phyloP scores from a whole-genome alignment of 2,329 filamentous ascomycete genomes.

The Hymenoscyphus repandus region DNA sequence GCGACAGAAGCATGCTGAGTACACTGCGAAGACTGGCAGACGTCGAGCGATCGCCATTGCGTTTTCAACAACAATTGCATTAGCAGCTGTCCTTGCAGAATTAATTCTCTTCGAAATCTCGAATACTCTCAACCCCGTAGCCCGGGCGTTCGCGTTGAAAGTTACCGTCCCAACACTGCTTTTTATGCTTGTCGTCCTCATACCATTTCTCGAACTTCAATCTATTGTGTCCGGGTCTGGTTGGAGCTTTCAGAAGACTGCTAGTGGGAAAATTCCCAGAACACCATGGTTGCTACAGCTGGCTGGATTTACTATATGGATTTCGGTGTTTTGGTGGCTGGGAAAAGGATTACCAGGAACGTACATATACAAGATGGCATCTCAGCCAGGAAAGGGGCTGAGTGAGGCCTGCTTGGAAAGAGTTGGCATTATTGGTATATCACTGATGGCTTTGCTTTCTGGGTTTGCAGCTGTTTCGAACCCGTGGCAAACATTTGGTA shows the following conservation, averaged over 20 bases:
- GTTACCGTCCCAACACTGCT: slow-evolving; percentile 67
- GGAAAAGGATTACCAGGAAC: slow-evolving; percentile 56
- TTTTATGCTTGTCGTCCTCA: slow-evolving; percentile 66
- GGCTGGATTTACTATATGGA: slow-evolving; percentile 60
- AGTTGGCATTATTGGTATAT: slow-evolving; percentile 79
- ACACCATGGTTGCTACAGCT: slow-evolving; percentile 61
- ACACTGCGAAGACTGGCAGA: slow-evolving; percentile 47
- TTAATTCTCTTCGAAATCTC: slow-evolving; percentile 81
- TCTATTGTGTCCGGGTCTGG: slow-evolving; percentile 45
- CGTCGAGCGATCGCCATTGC: slow-evolving; percentile 54
- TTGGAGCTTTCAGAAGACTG: slow-evolving; percentile 56
- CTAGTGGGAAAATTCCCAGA: slow-evolving; percentile 51
- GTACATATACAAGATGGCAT: slow-evolving; percentile 42
- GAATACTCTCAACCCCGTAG: slow-evolving; percentile 63
- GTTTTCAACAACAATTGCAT: slow-evolving; percentile 71
- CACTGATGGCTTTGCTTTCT: slow-evolving; percentile 80
- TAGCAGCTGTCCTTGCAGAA: slow-evolving; percentile 73
- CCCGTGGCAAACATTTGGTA: slow-evolving; percentile 77
- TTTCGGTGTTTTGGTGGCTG: slow-evolving; percentile 71
- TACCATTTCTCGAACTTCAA: slow-evolving; percentile 75
- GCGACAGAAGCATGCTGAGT: slow-evolving; percentile 53
- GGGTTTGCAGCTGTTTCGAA: slow-evolving; percentile 86
- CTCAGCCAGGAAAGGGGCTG: slow-evolving; percentile 33
- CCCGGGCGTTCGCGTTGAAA: slow-evolving; percentile 62
- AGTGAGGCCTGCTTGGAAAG: slow-evolving; percentile 54